Conservation (phyloP, 306 rosid species). For the Gynostemma pentaphyllum region DNA sequence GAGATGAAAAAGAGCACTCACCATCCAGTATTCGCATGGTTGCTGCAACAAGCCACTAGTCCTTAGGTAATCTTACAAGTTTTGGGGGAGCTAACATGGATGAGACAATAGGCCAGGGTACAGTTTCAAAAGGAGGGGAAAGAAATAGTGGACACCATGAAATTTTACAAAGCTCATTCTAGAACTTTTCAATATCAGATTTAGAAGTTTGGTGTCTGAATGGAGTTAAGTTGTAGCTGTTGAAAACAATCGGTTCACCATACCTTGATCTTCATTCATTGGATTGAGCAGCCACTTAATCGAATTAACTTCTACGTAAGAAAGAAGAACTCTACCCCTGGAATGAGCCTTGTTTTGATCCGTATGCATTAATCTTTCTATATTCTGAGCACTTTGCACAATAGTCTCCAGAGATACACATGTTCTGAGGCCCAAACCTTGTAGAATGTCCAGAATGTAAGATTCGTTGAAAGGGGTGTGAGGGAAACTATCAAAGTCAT, state of each 20-base stretch:
- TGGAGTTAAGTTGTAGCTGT: slow-evolving; percentile 61
- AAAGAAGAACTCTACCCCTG: slow-evolving; percentile 73
- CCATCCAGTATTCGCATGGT: slow-evolving; percentile 91
- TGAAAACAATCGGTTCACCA: slow-evolving; percentile 66
- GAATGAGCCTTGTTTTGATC: slow-evolving; percentile 70
- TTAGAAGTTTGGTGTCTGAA: slow-evolving; percentile 50
- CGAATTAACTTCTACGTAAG: slow-evolving; percentile 89
- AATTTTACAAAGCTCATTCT: slow-evolving; percentile 72
- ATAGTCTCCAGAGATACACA: slow-evolving; percentile 69
- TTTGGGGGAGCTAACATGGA: slow-evolving; percentile 95
- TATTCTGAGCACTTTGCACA: slow-evolving; percentile 65
- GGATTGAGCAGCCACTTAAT: slow-evolving; percentile 78
- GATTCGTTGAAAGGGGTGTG: slow-evolving; percentile 56
- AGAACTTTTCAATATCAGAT: slow-evolving; percentile 74
- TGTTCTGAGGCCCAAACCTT: slow-evolving; percentile 80
- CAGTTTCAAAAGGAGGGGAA: slow-evolving; percentile 57
- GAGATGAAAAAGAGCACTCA: slow-evolving; percentile 81
- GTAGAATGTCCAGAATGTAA: slow-evolving; percentile 59
- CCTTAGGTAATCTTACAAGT: slow-evolving; percentile 61
- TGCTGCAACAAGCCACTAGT: slow-evolving; percentile 92
- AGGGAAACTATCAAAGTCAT: slow-evolving; percentile 72
- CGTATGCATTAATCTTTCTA: slow-evolving; percentile 58
- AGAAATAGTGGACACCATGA: slow-evolving; percentile 87
- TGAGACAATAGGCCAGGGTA: slow-evolving; percentile 90
- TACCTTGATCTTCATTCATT: slow-evolving; percentile 43